phyloP scores from a whole-genome alignment of 306 rosid genomes.

The Begonia loranthoides region DNA sequence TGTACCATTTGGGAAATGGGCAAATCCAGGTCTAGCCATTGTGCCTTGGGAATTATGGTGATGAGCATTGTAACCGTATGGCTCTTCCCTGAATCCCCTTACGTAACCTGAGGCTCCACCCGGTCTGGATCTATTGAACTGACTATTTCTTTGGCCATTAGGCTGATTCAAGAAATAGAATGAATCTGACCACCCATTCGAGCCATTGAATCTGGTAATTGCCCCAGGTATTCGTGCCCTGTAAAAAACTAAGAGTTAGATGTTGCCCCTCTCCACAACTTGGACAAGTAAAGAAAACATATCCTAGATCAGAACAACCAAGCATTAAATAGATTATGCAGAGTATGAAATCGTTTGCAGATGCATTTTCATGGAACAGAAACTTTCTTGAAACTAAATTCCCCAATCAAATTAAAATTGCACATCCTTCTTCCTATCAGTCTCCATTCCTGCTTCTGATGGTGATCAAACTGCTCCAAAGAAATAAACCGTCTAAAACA shows the following conservation, averaged over 20 bases:
- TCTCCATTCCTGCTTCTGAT: too few species aligned
- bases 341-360: neutral
- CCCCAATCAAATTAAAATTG: too few species aligned
- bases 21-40: slow-evolving; percentile 41
- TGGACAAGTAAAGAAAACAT: too few species aligned
- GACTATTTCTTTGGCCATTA: slow-evolving; percentile 24
- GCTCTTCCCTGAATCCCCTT: slow-evolving; percentile 49
- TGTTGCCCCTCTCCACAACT: too few species aligned
- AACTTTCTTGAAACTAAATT: too few species aligned
- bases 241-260: too few species aligned
- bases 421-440: too few species aligned
- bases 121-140: slow-evolving; percentile 38
- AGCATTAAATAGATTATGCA: too few species aligned
- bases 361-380: neutral
- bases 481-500: too few species aligned
- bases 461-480: too few species aligned
- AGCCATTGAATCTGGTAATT: slow-evolving; percentile 39
- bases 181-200: slow-evolving; percentile 50
- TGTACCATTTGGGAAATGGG: slow-evolving; percentile 39
- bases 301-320: too few species aligned
- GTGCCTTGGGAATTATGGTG: slow-evolving; percentile 43
- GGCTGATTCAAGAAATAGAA: slow-evolving; percentile 11
- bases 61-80: slow-evolving; percentile 26
- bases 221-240: slow-evolving; percentile 81
- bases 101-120: slow-evolving; percentile 64